Conservation (phyloP, 129 eudicot species). For the Rutidosis leptorrhynchoides region DNA sequence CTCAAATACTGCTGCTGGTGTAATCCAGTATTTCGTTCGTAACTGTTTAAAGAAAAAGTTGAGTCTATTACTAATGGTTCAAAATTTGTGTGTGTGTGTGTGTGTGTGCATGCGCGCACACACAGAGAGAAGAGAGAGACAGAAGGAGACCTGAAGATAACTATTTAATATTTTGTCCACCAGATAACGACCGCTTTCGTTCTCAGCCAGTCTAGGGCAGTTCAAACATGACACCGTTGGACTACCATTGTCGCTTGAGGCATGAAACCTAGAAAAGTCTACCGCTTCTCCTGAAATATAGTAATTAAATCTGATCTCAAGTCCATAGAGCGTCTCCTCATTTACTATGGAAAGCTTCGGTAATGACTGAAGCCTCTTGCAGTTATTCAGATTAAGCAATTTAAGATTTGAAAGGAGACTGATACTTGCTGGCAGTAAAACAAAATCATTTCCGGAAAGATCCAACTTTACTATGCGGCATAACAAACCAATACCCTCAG, state of each 20-base stretch:
- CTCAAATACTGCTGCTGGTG: conserved; percentile 25
- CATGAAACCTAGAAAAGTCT: not conserved
- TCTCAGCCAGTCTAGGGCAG: not conserved
- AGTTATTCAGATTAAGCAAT: too few relatives aligned
- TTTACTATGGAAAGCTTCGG: not conserved
- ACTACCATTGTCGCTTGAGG: not conserved
- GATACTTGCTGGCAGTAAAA: not conserved
- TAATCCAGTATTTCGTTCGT: conserved; percentile 9
- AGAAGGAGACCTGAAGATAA: not conserved
- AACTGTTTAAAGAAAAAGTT: conserved; percentile 5
- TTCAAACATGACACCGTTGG: not conserved
- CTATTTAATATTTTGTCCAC: not conserved
- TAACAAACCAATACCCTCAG: not conserved
- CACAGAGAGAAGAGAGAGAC: too few relatives aligned
- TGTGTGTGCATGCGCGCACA: too few relatives aligned
- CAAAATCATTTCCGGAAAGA: not conserved
- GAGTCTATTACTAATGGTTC: too few relatives aligned
- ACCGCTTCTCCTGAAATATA: not conserved
- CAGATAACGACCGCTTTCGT: not conserved
- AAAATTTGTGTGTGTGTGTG: too few relatives aligned
- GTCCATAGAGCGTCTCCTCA: not conserved
- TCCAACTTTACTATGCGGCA: not conserved
- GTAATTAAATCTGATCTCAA: not conserved
- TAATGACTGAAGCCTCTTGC: not conserved
- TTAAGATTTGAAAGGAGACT: not conserved